Base-by-base conservation (phyloP, 2,329 filamentous ascomycete genomes). In the Didymellaceae sp. region DNA sequence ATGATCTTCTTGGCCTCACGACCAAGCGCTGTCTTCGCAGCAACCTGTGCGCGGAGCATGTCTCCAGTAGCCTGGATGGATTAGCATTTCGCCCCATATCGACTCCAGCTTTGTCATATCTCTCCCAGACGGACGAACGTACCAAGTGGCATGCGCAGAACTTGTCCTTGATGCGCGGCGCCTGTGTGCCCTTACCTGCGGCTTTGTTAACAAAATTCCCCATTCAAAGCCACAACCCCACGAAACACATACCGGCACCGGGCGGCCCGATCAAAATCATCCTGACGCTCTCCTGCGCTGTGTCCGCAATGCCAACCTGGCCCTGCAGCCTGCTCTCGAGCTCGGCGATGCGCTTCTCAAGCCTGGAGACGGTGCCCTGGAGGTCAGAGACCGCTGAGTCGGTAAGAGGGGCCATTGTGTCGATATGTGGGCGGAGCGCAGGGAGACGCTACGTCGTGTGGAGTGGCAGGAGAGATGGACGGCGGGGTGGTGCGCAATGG, bases 1-100 rank as follows among this genome's bases (percentile, higher is more conserved):
- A 99, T 99, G 77, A 99, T 99, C 86, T 97, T 97, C 87, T 99
- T 99, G 62, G 94, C 94, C 81, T 97, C 91, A 73, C 89, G 86
- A 66, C 94, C 94, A 61, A 99, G 86, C 53, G 89, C 78, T 50
- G 94, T 99, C 86, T 97, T 97, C 80, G 96, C 95, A 61, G 93
- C 89, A 72, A 99, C 94, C 78, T 99, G 94, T 63, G 92, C 96
- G 71, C 94, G 91, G 71, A 99, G 85, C 94, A 99, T 99, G 78
- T 99, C 94, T 75, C 94, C 94, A 53, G 94, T 99, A 59, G 94
- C 94, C 92, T 97, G 67, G 41, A 57, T 38, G 46, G 49, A 62
- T 69, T 45, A 69, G 65, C 41, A 54, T 52, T 26, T 16, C 22
- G 17, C 20, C 28, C 25, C 22, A 8, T 7, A 10, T 7, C 10